Conservation (phyloP, 2,329 filamentous ascomycete genomes). For the Scytalidium lignicola region DNA sequence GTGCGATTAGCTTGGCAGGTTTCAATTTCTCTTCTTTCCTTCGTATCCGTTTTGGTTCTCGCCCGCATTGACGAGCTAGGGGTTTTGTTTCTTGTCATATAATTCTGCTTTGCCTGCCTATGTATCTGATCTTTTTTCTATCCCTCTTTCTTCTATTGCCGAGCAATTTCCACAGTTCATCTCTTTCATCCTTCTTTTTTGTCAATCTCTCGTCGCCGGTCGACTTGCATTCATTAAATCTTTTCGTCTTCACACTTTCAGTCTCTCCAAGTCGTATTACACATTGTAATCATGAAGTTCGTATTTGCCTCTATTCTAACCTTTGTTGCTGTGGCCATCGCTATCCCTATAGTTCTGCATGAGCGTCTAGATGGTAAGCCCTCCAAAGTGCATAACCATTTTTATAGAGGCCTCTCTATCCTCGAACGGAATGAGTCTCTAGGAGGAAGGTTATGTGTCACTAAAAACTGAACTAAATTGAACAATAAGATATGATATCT, state of each 20-base stretch:
- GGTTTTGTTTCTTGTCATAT: constrained; percentile 9
- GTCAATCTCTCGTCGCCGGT: constrained; percentile 22
- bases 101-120: too few species aligned
- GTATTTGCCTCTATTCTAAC: constrained; percentile 20
- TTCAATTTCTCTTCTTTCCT: constrained; percentile 7
- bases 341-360: constrained; percentile 15
- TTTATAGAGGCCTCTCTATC: constrained; percentile 9
- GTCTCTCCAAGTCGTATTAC: constrained; percentile 7
- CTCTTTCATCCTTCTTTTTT: constrained; percentile 1
- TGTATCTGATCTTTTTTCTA: background rate
- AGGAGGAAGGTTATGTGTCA: too few species aligned
- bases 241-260: constrained; percentile 3
- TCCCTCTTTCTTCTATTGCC: constrained; percentile 11
- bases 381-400: background rate
- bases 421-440: constrained; percentile 7
- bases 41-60: constrained; percentile 9
- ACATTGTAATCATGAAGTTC: constrained; percentile 24
- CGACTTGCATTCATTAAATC: constrained; percentile 15
- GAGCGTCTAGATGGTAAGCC: constrained; percentile 18
- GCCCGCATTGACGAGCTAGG: constrained; percentile 12
- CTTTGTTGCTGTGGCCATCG: constrained; percentile 21
- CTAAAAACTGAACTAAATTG: too few species aligned
- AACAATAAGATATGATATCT: too few species aligned
- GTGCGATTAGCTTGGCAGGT: background rate
- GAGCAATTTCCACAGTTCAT: constrained; percentile 1